Evolutionary conservation across 768 basidiomycete genomes (phyloP).

Genomic region (Rhizopogon vinicolor): DNA sequence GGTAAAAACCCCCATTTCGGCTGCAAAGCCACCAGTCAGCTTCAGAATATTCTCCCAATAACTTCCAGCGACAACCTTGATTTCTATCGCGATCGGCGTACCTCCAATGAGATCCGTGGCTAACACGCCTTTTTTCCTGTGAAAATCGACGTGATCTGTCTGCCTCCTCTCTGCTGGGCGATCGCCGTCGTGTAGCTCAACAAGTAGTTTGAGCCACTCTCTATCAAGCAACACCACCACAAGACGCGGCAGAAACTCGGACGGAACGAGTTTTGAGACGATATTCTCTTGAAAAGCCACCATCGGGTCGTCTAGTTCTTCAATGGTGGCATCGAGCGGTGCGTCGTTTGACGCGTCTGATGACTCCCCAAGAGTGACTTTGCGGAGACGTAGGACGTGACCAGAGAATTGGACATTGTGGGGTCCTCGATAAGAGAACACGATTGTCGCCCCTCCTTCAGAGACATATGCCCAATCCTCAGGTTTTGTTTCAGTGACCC

Average conservation of each 20-base stretch:
- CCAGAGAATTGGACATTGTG: slow-evolving; percentile 46
- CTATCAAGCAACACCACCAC: slow-evolving; percentile 40
- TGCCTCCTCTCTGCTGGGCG: slow-evolving; percentile 55
- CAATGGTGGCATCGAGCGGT: neutral
- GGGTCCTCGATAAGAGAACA: slow-evolving; percentile 76
- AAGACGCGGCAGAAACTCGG: slow-evolving; percentile 53
- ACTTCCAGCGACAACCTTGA: slow-evolving; percentile 60
- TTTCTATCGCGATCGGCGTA: slow-evolving; percentile 67
- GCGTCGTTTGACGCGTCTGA: neutral
- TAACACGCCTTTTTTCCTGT: slow-evolving; percentile 54
- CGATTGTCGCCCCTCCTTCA: slow-evolving; percentile 90
- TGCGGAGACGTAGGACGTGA: slow-evolving; percentile 76
- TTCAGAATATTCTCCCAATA: neutral
- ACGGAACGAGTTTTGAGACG: slow-evolving; percentile 61
- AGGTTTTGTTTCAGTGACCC: slow-evolving; percentile 26
- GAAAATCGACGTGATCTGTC: slow-evolving; percentile 56
- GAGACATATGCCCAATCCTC: slow-evolving; percentile 79
- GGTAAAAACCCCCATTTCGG: slow-evolving; percentile 98
- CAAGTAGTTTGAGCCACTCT: slow-evolving; percentile 59
- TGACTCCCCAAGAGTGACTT: slow-evolving; percentile 27
- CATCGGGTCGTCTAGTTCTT: slow-evolving; percentile 26
- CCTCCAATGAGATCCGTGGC: slow-evolving; percentile 79
- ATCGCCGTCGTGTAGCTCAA: slow-evolving; percentile 35
- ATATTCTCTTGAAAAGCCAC: slow-evolving; percentile 59
- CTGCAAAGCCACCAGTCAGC: slow-evolving; percentile 34